Evolutionary conservation across 139 green algal genomes (phyloP), one percentile per base, ranked within the genome.

Genomic region (Pleodorina starrii): DNA sequence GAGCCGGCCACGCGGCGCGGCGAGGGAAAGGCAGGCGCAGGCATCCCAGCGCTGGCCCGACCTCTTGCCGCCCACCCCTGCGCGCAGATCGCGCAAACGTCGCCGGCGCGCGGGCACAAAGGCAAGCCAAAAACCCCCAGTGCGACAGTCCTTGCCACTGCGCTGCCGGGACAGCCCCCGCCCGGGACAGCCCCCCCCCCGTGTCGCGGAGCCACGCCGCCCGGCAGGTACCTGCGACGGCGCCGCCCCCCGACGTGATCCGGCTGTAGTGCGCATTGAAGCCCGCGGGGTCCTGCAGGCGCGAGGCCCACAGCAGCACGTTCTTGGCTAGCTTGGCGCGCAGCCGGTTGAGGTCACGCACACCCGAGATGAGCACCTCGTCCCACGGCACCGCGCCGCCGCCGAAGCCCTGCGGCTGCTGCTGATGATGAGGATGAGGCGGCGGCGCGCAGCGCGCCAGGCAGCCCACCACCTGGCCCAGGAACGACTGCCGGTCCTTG

Each of bases 291-390:
- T 86, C 79, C 79, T 93, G 87, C 81, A 85, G 91, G 27, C 69
- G 93, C 7, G 91, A 91, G 68, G 94, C 93, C 95, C 95, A 98
- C 17, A 93, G 92, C 69, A 97, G 91, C 38, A 93, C 90, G 9
- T 92, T 93, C 19, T 95, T 76, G 5, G 93, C 91, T n/a, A 98
- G 89, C 43, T 89, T 87, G 54, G 91, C 88, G n/a, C 95, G 93
- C 87, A 97, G 92, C 27, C 89, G 74, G 86, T 96, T 97, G 42
- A 98, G 91, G 54, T 95, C 91, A 68, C 91, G 63, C 17, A 94
- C 48, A 57, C 88, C 84, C 10, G 50, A 66, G 50, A 95, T 82
- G 27, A 95, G 63, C 90, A 94, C 87, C 87, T 94, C 80, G 40
- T 90, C 90, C 84, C 71, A 91, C 48, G 77, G 43, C 25, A 90